phyloP scores from a whole-genome alignment of 371 early-diverging fungal genomes.

The Lichtheimia hyalospora region DNA sequence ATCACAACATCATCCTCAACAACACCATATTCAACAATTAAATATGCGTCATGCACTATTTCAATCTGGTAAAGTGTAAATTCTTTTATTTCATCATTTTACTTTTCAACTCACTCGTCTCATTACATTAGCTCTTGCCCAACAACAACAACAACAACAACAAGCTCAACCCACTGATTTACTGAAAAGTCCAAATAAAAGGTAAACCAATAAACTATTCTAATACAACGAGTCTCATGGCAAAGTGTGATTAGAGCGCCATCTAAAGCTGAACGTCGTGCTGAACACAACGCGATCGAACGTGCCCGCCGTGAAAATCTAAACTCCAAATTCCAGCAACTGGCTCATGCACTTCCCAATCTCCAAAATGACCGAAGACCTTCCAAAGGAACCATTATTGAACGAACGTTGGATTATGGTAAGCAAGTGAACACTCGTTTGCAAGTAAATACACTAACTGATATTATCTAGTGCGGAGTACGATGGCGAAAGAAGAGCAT shows the following conservation, averaged over 20 bases:
- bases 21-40: neutral
- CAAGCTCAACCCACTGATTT: neutral
- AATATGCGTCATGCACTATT: neutral
- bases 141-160: neutral
- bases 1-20: neutral
- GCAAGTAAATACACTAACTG: neutral
- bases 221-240: neutral
- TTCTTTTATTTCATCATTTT: too few relatives aligned
- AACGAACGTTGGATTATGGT: slow-evolving; percentile 59
- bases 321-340: slow-evolving; percentile 69
- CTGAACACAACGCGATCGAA: slow-evolving; percentile 77
- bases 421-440: neutral
- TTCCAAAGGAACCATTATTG: slow-evolving; percentile 72
- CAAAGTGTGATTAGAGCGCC: neutral
- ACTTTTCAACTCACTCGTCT: too few relatives aligned
- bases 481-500: slow-evolving; percentile 33
- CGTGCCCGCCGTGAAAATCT: slow-evolving; percentile 72
- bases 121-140: neutral
- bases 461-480: slow-evolving; percentile 24
- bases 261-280: slow-evolving; percentile 60
- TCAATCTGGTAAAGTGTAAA: neutral
- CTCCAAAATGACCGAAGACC: slow-evolving; percentile 67
- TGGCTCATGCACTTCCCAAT: slow-evolving; percentile 71
- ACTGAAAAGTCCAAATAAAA: neutral
- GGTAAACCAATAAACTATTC: neutral